A percentile compares a stretch with the other conserved stretches of the same genome.
phyloP scores from a whole-genome alignment of 805 yeast genomes.

The Metschnikowia drakensbergensis region DNA sequence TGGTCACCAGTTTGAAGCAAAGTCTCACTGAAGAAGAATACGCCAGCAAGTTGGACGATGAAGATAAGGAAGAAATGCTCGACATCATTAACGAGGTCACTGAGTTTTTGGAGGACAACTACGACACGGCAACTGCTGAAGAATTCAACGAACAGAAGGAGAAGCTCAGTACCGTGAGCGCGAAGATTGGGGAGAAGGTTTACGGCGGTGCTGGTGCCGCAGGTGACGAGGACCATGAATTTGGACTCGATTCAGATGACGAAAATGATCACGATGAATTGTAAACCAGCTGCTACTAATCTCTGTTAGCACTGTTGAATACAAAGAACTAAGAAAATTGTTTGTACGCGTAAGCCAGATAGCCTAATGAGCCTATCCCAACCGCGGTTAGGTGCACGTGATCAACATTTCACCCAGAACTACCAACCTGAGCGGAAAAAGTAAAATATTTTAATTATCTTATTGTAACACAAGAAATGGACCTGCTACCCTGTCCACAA shows the following conservation, averaged over 20 bases:
- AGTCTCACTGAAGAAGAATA: constrained; percentile 17
- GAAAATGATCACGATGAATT: constrained; percentile 45
- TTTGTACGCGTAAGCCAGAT: neutral
- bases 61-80: constrained; percentile 81
- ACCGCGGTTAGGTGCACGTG: constrained; percentile 2
- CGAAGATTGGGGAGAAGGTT: constrained; percentile 88
- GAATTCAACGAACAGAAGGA: constrained; percentile 92
- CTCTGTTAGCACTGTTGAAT: neutral
- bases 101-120: constrained; percentile 75
- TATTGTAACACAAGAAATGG: constrained; percentile 12
- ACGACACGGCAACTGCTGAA: constrained; percentile 82
- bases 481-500: constrained; percentile 16
- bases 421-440: constrained; percentile 9
- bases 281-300: constrained; percentile 15
- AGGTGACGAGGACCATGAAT: constrained; percentile 35
- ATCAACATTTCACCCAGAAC: neutral
- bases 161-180: constrained; percentile 72
- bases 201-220: constrained; percentile 46
- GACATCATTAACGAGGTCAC: constrained; percentile 86
- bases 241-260: constrained; percentile 32
- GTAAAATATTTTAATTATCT: constrained; percentile 4
- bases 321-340: neutral
- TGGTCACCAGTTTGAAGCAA: constrained; percentile 15
- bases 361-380: neutral
- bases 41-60: constrained; percentile 68